Conservation (phyloP, 805 yeast genomes). For the Saturnispora zaruensis region DNA sequence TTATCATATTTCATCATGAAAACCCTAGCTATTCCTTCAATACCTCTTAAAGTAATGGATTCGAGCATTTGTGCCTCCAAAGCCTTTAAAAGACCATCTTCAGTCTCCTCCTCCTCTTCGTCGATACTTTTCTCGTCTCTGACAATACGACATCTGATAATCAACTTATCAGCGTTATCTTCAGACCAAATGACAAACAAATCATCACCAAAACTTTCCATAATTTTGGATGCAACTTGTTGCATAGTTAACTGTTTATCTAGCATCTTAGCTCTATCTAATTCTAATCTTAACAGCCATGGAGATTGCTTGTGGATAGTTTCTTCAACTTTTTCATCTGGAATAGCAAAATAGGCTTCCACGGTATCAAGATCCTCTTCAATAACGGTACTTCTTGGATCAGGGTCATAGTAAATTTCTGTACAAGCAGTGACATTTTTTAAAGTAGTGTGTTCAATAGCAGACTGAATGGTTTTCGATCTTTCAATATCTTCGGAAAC, state of each 20-base stretch:
- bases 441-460: constrained; percentile 92
- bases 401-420: constrained; percentile 96
- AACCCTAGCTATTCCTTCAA: constrained; percentile 84
- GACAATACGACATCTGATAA: constrained; percentile 96
- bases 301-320: constrained; percentile 93
- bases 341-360: constrained; percentile 93
- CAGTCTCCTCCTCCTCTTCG: constrained; percentile 92
- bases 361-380: constrained; percentile 96
- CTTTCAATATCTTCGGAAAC: constrained; percentile 82
- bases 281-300: constrained; percentile 92
- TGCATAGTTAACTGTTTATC: constrained; percentile 97
- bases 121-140: constrained; percentile 92
- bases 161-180: constrained; percentile 94
- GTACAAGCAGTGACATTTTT: constrained; percentile 95
- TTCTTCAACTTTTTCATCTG: constrained; percentile 95
- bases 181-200: constrained; percentile 98
- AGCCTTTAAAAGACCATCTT: constrained; percentile 90
- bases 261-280: constrained; percentile 98
- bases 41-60: constrained; percentile 91
- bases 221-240: constrained; percentile 93
- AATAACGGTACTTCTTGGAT: constrained; percentile 93
- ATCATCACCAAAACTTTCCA: constrained; percentile 89
- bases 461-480: constrained; percentile 93
- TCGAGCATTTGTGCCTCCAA: constrained; percentile 96
- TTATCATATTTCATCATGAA: constrained; percentile 82